Base-by-base conservation (phyloP, 495 filamentous ascomycete species). In the Trichoderma orchidacearum region DNA sequence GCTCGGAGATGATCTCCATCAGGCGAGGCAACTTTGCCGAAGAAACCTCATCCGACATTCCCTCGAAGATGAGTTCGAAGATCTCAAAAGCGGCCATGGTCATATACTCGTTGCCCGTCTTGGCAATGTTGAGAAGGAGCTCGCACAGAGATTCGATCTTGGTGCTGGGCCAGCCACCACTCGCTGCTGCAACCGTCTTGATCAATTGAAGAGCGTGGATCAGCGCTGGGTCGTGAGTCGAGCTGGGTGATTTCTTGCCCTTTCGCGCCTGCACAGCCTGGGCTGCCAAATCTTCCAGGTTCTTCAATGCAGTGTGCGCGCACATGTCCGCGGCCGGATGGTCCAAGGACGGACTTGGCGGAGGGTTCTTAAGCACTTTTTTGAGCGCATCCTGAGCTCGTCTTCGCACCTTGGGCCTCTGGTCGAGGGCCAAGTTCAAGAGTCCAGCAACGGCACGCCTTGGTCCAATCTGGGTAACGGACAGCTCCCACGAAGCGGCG, bases 321-420 rank as follows among this genome's bases (percentile, higher is more conserved):
- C 93, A 96, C 85, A 96, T 91, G 66, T 95, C 89, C 7, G 90
- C 85, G 5, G 87, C 92, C 0, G 93, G 92, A 65, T 98, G 93
- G 61, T 97, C 92, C 38, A 95, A 65, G 11, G 87, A 88, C 2
- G 93, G 94, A 64, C 85, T 95, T 15, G 92, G 89, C 0, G 93
- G 93, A 21, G 88, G 84, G 51, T 77, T 81, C 67, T 85, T 82
- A 41, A 98, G 79, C 12, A 97, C 82, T 59, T 87, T 87, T 32
- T 81, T 80, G 60, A 98, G 64, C 21, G 90, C 90, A 59, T 97
- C 93, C 68, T 95, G 89, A 18, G 92, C 90, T 63, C 92, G 75
- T 80, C 94, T 97, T 58, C 93, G 81, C 29, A 98, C 90, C 70
- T 97, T 98, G 13, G 93, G 94, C 18, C 94, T 78, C 58, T 87